Percentiles rank a stretch among this genome's conserved stretches.
These are phyloP conservation scores for Aspergillus spinulosporus DNA, from an alignment of 2,329 filamentous ascomycete species.

Conservation along the genomic window DNA sequence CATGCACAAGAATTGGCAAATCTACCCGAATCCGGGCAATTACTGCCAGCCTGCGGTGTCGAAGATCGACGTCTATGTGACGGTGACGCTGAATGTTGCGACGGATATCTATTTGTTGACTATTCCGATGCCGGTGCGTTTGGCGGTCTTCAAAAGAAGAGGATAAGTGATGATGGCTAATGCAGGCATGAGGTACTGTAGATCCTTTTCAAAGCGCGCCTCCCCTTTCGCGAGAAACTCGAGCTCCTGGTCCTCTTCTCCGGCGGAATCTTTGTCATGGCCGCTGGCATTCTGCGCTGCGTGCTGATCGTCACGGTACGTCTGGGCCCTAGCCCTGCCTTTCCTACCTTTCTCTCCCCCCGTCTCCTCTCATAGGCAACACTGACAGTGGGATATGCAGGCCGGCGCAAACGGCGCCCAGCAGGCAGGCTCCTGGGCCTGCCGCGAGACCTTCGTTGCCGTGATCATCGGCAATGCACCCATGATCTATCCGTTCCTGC, in stretches of 20 bases:
- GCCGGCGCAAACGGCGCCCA: conserved; percentile 41
- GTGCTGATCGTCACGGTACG: conserved; percentile 51
- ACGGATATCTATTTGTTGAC: conserved; percentile 63
- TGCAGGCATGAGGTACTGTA: conserved; percentile 31
- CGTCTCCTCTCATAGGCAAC: not conserved
- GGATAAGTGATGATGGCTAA: not conserved
- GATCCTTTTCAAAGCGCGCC: conserved; percentile 56
- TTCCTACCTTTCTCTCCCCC: not conserved
- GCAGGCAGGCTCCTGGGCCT: conserved; percentile 47
- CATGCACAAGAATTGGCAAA: conserved; percentile 59
- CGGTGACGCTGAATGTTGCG: conserved; percentile 53
- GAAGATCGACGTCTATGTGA: conserved; percentile 54
- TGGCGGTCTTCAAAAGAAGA: no score
- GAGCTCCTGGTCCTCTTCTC: conserved; percentile 58
- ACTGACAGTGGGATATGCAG: not conserved
- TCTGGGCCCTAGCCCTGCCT: not conserved
- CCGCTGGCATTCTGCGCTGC: conserved; percentile 56
- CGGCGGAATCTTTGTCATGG: conserved; percentile 58
- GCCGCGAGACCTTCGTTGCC: conserved; percentile 49
- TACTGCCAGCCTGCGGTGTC: conserved; percentile 54
- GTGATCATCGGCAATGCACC: conserved; percentile 47
- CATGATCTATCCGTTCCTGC: conserved; percentile 44
- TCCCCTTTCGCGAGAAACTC: conserved; percentile 53
- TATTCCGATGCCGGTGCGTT: conserved; percentile 56
- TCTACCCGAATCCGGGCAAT: conserved; percentile 58